Conservation (phyloP, 352 stramenopile genomes). For the Phytophthora cajani region DNA sequence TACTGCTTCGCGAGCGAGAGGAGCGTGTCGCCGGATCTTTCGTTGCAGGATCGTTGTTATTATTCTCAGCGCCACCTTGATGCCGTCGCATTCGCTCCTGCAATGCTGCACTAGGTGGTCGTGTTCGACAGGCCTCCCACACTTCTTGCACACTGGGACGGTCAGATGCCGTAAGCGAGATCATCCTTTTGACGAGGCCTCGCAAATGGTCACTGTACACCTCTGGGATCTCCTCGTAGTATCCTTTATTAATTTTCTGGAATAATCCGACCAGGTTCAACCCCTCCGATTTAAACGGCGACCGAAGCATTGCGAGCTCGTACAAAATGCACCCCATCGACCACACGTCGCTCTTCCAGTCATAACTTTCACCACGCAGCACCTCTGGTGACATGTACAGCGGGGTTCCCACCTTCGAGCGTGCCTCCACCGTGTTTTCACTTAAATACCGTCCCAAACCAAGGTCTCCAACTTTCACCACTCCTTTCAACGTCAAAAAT, state of each 20-base stretch:
- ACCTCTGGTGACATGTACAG: conserved; percentile 97
- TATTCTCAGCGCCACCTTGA: conserved; percentile 22
- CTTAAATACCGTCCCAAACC: conserved; percentile 81
- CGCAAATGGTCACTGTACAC: conserved; percentile 76
- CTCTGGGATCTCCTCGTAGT: conserved; percentile 69
- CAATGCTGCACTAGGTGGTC: conserved; percentile 44
- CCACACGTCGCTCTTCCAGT: conserved; percentile 97
- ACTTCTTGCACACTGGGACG: conserved; percentile 74
- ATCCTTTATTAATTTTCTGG: conserved; percentile 91
- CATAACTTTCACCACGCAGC: conserved; percentile 92
- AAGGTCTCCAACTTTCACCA: conserved; percentile 91
- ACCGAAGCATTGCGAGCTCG: conserved; percentile 94
- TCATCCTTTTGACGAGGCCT: conserved; percentile 70
- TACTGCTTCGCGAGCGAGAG: conserved; percentile 18
- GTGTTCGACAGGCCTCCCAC: conserved; percentile 55
- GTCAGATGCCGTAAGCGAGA: conserved; percentile 63
- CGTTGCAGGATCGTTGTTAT: conserved; percentile 29
- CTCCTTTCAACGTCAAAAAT: conserved; percentile 90
- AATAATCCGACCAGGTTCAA: conserved; percentile 93
- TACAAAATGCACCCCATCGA: conserved; percentile 96
- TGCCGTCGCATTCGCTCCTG: conserved; percentile 33
- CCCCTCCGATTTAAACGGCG: conserved; percentile 94
- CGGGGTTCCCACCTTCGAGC: conserved; percentile 93
- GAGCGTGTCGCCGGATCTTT: conserved; percentile 12
- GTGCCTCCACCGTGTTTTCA: conserved; percentile 82